Base-by-base conservation (phyloP, 257 asterid species). In the Jacaranda copaia region DNA sequence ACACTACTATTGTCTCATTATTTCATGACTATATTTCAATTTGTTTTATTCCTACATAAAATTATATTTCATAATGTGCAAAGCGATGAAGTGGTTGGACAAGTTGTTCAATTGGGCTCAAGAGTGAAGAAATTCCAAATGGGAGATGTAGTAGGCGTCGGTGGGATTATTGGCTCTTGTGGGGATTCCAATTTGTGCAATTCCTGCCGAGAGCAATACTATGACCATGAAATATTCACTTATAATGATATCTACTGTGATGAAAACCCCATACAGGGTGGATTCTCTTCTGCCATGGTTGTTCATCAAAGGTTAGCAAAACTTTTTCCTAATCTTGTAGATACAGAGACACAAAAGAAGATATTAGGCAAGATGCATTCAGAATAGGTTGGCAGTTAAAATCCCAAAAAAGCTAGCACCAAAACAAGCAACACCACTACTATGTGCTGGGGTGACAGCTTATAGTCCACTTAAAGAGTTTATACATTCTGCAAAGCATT, bases 381-480 rank as follows among this genome's bases (percentile, higher is more conserved):
- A 18, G 8, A 77, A 18, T 81, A 86, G 87, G 35, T 82, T 87
- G 62, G 88, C 82, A 5, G 89, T 80, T 1, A 83, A 83, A 61
- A 79, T 87, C 9, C 89, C 91, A 0, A 77, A 72, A 65, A 57
- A 58, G 15, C 61, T 84, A 53, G 78, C 84, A 35, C 84, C 85
- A 36, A 85, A 76, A 61, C 81, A 80, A 18, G 89, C 89, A 1
- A 84, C 91, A 4, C 91, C 87, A 0, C 84, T 87, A 8, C 73
- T 84, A n/a, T 84, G 91, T 20, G 91, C 89, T 0, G 89, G 89
- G 57, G 84, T 87, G 58, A 87, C 87, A 14, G 87, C 89, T 35
- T 87, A 77, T 70, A 84, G 89, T 51, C 88, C 89, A 52, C 84
- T 87, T 10, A 87, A 81, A 68, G 86, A 84, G 76, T 84, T 85